Base-by-base conservation (phyloP, 1,139 yeast genomes). In the Nakaseomyces nivariensis region DNA sequence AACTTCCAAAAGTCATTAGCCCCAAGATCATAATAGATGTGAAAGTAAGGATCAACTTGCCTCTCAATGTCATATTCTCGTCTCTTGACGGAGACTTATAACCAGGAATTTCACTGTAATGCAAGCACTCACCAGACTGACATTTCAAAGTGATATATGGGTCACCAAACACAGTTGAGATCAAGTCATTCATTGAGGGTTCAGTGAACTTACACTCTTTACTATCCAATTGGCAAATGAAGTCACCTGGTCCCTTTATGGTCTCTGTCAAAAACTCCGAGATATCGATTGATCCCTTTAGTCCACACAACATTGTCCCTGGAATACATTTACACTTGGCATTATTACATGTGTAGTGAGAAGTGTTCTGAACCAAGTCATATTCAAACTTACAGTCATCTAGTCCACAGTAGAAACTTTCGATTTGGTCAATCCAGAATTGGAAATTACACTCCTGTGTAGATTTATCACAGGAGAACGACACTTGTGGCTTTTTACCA, bases 101-200 rank as follows among this genome's bases (percentile, higher is more conserved):
- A 4, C 97, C 97, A 0, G 98, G 98, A 26, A 92, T 80, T 65
- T 92, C 95, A 61, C 95, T 84, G 61, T 82, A 81, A 64, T 92
- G 97, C 37, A 92, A 61, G 73, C 98, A 92, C 67, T 92, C 98
- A 48, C 96, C 92, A 1, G 96, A 80, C 11, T 71, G 69, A 68
- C 98, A 92, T 47, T 77, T 74, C 51, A 92, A 72, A 1, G 92
- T 84, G 60, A 92, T 92, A 59, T 79, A 78, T 1, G 90, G 87
- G 64, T 92, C 98, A 13, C 98, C 98, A 69, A 92, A 92, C 3
- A 92, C 95, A 13, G 88, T 81, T 53, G 81, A 75, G 52, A 92
- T 92, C 61, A 92, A 76, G 56, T 86, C 95, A 67, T 92, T 87
- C 97, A 92, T 92, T 52, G 95, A 83, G 38, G 98, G 97, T 64